Evolutionary conservation across 169 alveolate species (phyloP), one percentile per base, ranked within the genome.

Genomic region (Neospora caninum): DNA sequence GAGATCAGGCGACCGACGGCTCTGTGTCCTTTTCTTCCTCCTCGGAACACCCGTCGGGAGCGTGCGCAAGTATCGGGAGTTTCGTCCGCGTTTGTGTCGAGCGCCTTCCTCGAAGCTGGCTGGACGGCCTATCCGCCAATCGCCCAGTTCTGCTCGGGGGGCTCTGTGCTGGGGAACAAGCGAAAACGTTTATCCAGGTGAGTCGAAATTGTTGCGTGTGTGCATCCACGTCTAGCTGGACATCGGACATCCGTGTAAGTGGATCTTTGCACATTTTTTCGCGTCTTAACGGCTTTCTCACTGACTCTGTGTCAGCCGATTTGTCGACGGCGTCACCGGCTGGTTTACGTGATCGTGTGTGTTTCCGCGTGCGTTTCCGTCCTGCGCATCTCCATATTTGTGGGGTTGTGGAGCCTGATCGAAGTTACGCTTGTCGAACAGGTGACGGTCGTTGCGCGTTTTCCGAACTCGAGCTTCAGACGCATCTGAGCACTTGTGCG

Each of bases 81-180:
- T 92, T 49, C n/a, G 92, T 92, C 6, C 53, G 80, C 4, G 80
- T 92, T 38, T 86, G 54, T 78, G 78, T 95, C 4, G 94, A 93
- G 53, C 94, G 42, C 73, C 88, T 91, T 13, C 94, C 94, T 2
- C 43, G 22, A 22, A 25, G 4, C 29, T 91, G 94, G 94, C 73
- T 91, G 80, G 88, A 91, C 39, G 36, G 94, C 39, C 88, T 91
- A 31, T 22, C 22, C 49, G 38, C 80, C 70, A 27, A 49, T 20
- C 94, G 94, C n/a, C 94, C 88, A 22, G 80, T 91, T 91, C 54
- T 91, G 25, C 78, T 91, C 22, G 94, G 94, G 18, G 94, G 94
- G 6, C 88, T 91, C n/a, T 64, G 54, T 43, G 88, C 94, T 2
- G 94, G 94, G 29, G 94, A 91, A 34, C 88, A 38, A 9, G 70